These are phyloP conservation scores for Irpex sp. DNA, from an alignment of 1,284 basidiomycete species.

Conservation along the genomic window DNA sequence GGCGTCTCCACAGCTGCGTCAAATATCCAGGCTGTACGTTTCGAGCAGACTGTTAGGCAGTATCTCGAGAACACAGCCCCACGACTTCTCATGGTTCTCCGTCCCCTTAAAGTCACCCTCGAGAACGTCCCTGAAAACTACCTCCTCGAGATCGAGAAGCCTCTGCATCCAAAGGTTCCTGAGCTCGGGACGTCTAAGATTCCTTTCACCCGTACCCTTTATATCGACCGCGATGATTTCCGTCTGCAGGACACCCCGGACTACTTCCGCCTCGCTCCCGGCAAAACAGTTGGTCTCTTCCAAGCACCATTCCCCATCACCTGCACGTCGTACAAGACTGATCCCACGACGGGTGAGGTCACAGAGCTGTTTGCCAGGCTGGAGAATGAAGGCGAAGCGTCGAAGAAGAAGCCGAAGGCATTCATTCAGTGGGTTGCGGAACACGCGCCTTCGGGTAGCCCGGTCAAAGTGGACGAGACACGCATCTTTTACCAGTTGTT, in stretches of 20 bases:
- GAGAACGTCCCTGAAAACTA: constrained; percentile 92
- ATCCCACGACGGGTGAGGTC: constrained; percentile 69
- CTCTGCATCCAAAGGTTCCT: constrained; percentile 92
- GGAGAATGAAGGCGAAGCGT: constrained; percentile 56
- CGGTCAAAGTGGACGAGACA: constrained; percentile 85
- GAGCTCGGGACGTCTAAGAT: constrained; percentile 81
- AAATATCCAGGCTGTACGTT: constrained; percentile 85
- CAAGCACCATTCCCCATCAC: constrained; percentile 94
- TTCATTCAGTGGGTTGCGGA: constrained; percentile 99
- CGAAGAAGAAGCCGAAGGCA: constrained; percentile 84
- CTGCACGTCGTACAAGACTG: constrained; percentile 84
- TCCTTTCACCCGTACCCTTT: constrained; percentile 88
- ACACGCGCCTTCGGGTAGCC: constrained; percentile 74
- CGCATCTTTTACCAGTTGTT: constrained; percentile 93
- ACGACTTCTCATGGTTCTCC: constrained; percentile 89
- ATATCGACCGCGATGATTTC: constrained; percentile 96
- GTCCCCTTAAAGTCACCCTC: constrained; percentile 88
- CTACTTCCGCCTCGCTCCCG: constrained; percentile 97
- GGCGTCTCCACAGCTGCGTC: constrained; percentile 89
- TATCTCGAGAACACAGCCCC: constrained; percentile 90
- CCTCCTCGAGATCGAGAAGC: constrained; percentile 82
- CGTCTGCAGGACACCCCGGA: constrained; percentile 88
- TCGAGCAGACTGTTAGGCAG: constrained; percentile 87
- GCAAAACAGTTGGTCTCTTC: constrained; percentile 96
- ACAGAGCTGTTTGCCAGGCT: constrained; percentile 78